These are phyloP conservation scores for Beauveria medogensis DNA, from an alignment of 2,329 filamentous ascomycete genomes.

Conservation along the genomic window DNA sequence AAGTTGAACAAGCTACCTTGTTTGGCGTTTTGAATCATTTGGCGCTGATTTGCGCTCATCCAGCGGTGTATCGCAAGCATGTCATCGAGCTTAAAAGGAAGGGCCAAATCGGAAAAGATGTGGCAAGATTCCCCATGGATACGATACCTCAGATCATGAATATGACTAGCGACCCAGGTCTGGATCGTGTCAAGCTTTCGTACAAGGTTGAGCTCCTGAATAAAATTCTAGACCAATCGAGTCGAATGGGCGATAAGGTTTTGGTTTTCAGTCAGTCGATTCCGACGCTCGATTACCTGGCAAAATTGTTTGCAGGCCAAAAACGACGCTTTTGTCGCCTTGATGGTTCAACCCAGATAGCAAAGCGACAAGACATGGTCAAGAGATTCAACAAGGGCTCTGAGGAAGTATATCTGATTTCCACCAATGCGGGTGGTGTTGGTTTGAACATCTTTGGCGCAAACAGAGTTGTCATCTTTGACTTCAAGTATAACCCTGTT, in stretches of 20 bases:
- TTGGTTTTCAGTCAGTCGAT: constrained; percentile 74
- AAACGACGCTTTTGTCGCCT: constrained; percentile 48
- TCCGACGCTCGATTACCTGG: constrained; percentile 60
- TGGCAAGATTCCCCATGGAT: constrained; percentile 17
- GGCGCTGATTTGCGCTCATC: constrained; percentile 45
- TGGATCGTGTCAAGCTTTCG: constrained; percentile 46
- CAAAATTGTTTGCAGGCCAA: constrained; percentile 43
- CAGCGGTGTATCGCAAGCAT: constrained; percentile 36
- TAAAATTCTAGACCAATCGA: constrained; percentile 60
- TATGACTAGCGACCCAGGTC: constrained; percentile 30
- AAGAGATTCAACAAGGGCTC: constrained; percentile 59
- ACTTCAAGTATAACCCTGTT: constrained; percentile 73
- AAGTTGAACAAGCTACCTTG: constrained; percentile 15
- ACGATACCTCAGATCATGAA: constrained; percentile 24
- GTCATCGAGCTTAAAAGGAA: constrained; percentile 14
- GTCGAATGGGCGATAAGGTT: constrained; percentile 58
- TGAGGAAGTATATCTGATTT: constrained; percentile 66
- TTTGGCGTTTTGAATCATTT: constrained; percentile 34
- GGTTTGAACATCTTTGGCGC: constrained; percentile 79
- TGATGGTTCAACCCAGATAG: constrained; percentile 55
- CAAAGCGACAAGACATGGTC: constrained; percentile 51
- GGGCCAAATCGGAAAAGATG: constrained; percentile 11
- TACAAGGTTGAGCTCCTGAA: constrained; percentile 61
- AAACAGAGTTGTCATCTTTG: constrained; percentile 80
- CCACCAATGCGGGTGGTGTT: constrained; percentile 71